Evolutionary conservation across 768 basidiomycete species (phyloP), one percentile per base, ranked within the genome.

Genomic region (Mycena capillaripes): DNA sequence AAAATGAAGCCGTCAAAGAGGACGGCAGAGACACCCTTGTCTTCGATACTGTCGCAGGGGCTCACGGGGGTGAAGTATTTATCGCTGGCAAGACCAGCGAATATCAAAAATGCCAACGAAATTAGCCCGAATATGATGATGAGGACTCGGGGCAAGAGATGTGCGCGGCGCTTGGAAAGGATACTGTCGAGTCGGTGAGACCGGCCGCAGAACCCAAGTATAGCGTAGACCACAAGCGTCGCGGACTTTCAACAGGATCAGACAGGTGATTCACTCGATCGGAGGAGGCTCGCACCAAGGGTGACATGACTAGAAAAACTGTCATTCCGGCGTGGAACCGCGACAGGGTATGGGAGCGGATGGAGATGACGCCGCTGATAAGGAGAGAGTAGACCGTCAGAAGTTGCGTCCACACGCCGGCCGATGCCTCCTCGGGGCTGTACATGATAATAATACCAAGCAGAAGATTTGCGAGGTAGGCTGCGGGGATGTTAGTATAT

Each of bases 301-400:
- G 65, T 16, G 65, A 66, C 65, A 66, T 16, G 17, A 66, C 65
- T 17, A 66, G 56, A 9, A 66, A 66, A 2, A 48, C 36, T 1
- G 66, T 66, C 56, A 57, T 57, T 21, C 25, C 42, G 5, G 66
- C n/a, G 32, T 66, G 66, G 44, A 58, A 66, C 21, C 66, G 66
- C 29, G 56, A 57, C 29, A 66, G 8, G 12, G 27, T 32, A 25
- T 34, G 14, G 29, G 29, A 44, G 2, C 27, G n/a, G 1, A 66
- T 46, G 17, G 66, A 40, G 1, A 66, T 57, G 16, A 58, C 34
- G 10, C 42, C 66, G 44, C 66, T 66, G 42, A 66, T 27, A 66
- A n/a, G n/a, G n/a, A n/a, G n/a, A n/a, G n/a, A n/a, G n/a, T n/a
- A n/a, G n/a, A n/a, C n/a, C n/a, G n/a, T n/a, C n/a, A n/a, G n/a